Percentiles rank a stretch among this genome's conserved stretches.
These are phyloP conservation scores for Nigrograna mackinnonii DNA, from an alignment of 2,329 filamentous ascomycete species.

Conservation along the genomic window DNA sequence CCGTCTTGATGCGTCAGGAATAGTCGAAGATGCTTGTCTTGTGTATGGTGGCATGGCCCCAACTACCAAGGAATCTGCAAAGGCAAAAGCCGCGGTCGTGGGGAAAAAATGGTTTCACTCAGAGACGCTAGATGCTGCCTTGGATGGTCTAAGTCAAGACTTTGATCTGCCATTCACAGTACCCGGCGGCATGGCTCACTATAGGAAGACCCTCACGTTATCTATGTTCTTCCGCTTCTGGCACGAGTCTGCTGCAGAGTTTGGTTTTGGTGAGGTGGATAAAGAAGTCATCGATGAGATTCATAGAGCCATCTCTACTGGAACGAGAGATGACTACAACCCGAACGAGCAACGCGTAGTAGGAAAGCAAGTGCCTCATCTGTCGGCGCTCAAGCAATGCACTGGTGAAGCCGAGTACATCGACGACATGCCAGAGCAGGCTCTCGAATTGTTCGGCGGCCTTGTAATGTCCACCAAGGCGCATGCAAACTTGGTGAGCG, in stretches of 20 bases:
- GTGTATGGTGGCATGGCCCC: conserved; percentile 96
- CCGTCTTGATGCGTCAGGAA: conserved; percentile 66
- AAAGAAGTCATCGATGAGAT: conserved; percentile 78
- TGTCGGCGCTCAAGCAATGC: conserved; percentile 88
- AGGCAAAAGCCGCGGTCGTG: conserved; percentile 69
- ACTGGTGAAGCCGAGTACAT: conserved; percentile 94
- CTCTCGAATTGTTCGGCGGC: conserved; percentile 85
- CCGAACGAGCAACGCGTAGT: conserved; percentile 81
- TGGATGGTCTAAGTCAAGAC: conserved; percentile 80
- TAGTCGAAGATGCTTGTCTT: conserved; percentile 74
- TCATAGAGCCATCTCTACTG: conserved; percentile 77
- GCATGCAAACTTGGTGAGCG: conserved; percentile 79
- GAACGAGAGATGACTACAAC: conserved; percentile 74
- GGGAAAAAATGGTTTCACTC: conserved; percentile 80
- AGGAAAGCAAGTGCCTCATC: conserved; percentile 81
- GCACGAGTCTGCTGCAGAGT: conserved; percentile 74
- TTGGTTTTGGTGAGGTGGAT: conserved; percentile 63
- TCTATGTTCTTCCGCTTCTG: conserved; percentile 98
- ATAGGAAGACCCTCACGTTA: conserved; percentile 83
- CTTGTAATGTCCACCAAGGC: conserved; percentile 86
- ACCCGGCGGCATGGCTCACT: conserved; percentile 94
- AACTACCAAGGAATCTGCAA: conserved; percentile 79
- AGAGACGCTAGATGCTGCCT: conserved; percentile 80
- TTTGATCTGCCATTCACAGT: conserved; percentile 87
- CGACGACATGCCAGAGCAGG: conserved; percentile 83